Evolutionary conservation across 2,329 filamentous ascomycete species (phyloP).

Genomic region (Teratosphaeria pseudoeucalypti): DNA sequence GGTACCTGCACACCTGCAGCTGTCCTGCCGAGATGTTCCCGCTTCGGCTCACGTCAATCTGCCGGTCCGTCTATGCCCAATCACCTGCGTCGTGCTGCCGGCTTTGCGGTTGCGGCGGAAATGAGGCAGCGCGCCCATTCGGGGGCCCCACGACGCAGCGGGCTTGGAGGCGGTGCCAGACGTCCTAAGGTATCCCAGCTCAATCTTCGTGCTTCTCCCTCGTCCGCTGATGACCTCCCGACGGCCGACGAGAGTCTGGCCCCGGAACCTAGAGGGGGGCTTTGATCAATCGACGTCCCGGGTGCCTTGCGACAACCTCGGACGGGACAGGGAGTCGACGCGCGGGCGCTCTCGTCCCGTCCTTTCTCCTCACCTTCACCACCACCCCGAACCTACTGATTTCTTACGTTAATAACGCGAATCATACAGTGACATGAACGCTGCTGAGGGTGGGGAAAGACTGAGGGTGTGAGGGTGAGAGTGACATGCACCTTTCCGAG

Average conservation of each 20-base stretch:
- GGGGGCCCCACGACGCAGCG: neutral
- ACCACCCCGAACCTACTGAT: too few species aligned
- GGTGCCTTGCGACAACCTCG: neutral
- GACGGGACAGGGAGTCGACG: neutral
- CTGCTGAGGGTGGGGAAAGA: too few species aligned
- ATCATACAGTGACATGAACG: too few species aligned
- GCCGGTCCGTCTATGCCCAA: neutral
- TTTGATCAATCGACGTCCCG: too few species aligned
- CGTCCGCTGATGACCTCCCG: neutral
- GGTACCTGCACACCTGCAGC: neutral
- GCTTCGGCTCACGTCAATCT: neutral
- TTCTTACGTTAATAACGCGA: too few species aligned
- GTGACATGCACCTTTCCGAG: neutral
- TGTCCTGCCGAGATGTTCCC: neutral
- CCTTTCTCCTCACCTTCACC: neutral
- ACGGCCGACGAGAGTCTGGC: neutral
- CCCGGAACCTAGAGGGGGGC: neutral
- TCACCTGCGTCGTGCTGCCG: neutral
- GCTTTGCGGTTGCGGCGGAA: neutral
- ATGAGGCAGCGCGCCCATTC: neutral
- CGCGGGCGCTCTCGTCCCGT: neutral
- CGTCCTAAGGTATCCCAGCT: too few species aligned
- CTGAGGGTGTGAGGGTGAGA: neutral
- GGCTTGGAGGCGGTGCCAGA: neutral
- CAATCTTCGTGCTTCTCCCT: too few species aligned